These are phyloP conservation scores for Corynespora cassiicola DNA, from an alignment of 2,329 filamentous ascomycete species.

Conservation along the genomic window DNA sequence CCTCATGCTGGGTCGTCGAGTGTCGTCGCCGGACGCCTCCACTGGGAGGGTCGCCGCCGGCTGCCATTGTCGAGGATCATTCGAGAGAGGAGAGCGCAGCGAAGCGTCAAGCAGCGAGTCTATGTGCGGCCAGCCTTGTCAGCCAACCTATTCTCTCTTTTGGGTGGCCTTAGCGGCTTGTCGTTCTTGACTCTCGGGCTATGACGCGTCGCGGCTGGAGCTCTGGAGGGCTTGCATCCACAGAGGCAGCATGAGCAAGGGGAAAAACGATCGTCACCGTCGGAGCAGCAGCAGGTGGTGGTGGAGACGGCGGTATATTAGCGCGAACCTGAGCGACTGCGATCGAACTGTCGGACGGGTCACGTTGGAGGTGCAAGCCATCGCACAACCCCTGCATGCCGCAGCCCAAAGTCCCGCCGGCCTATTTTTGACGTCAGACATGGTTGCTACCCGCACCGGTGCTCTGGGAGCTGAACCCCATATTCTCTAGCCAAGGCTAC, in stretches of 20 bases:
- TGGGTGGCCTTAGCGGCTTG: constrained; percentile 3
- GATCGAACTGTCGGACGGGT: too few species aligned
- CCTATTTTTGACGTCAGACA: constrained; percentile 8
- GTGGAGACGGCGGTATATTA: too few species aligned
- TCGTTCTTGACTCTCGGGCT: neutral
- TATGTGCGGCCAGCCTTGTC: constrained; percentile 11
- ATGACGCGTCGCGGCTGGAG: constrained; percentile 5
- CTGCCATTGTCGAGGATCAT: constrained; percentile 37
- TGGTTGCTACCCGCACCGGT: neutral
- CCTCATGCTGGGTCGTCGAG: constrained; percentile 32
- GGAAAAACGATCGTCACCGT: too few species aligned
- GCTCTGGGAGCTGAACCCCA: too few species aligned
- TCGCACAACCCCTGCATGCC: constrained; percentile 5
- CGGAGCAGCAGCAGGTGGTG: too few species aligned
- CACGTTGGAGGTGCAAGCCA: constrained; percentile 6
- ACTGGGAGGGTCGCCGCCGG: constrained; percentile 28
- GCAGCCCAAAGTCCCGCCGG: neutral
- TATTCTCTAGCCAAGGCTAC: too few species aligned
- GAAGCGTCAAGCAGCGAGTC: neutral
- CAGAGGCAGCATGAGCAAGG: neutral
- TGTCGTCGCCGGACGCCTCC: constrained; percentile 37
- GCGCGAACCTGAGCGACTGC: too few species aligned
- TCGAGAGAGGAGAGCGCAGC: too few species aligned
- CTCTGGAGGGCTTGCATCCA: constrained; percentile 1
- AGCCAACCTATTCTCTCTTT: constrained; percentile 3